A percentile compares a stretch with the other conserved stretches of the same genome.
These are phyloP conservation scores for Postia placenta DNA, from an alignment of 768 basidiomycete genomes.

Conservation along the genomic window DNA sequence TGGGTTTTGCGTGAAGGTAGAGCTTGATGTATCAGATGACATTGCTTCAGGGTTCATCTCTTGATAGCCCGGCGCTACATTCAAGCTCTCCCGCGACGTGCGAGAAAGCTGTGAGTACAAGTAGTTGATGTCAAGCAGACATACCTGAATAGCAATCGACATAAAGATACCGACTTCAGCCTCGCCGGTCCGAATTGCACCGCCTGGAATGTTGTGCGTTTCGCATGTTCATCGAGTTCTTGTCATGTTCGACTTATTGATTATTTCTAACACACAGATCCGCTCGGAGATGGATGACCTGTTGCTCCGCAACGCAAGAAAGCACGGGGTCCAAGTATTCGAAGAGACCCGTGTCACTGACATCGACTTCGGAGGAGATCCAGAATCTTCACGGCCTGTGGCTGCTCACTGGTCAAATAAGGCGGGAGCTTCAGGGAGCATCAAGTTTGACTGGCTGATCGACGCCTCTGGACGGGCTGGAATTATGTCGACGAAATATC, in stretches of 20 bases:
- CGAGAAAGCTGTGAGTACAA: conserved; percentile 50
- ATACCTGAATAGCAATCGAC: background rate
- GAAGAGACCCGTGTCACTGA: conserved; percentile 39
- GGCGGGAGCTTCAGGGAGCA: too few species aligned
- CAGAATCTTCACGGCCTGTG: too few species aligned
- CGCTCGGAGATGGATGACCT: conserved; percentile 55
- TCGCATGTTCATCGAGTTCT: too few species aligned
- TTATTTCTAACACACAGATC: too few species aligned
- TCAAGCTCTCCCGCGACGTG: conserved; percentile 52
- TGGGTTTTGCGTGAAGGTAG: too few species aligned
- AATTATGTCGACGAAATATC: conserved; percentile 57
- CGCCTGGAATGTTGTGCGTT: conserved; percentile 62
- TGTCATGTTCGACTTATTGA: too few species aligned
- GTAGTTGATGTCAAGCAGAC: too few species aligned
- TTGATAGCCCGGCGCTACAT: conserved; percentile 48
- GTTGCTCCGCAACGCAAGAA: conserved; percentile 47
- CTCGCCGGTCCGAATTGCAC: conserved; percentile 39
- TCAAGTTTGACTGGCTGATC: conserved; percentile 60
- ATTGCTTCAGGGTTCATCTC: too few species aligned
- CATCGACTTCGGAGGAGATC: conserved; percentile 38
- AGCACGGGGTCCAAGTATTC: conserved; percentile 42
- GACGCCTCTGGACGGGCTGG: conserved; percentile 75
- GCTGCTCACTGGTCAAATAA: too few species aligned
- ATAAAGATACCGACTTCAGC: conserved; percentile 54
- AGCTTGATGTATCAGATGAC: too few species aligned